These are phyloP conservation scores for Mycena vitilis DNA, from an alignment of 768 basidiomycete species.

Conservation along the genomic window DNA sequence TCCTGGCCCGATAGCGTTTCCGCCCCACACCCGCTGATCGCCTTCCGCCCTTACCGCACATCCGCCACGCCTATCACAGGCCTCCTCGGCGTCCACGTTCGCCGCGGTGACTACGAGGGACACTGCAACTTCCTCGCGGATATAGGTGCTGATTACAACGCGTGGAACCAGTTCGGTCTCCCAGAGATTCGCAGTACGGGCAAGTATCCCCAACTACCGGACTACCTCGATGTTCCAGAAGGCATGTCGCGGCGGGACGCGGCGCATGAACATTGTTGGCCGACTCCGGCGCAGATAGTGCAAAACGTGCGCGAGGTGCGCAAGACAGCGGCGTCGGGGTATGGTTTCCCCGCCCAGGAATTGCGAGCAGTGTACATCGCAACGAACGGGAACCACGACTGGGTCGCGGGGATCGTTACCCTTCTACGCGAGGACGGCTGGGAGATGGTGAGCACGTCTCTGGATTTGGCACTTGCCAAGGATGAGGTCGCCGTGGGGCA, in stretches of 20 bases:
- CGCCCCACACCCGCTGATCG: conserved; percentile 5
- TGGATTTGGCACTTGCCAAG: conserved; percentile 17
- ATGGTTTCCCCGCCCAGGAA: background rate
- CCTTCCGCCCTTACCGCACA: conserved; percentile 14
- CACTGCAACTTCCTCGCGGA: conserved; percentile 56
- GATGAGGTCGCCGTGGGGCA: conserved; percentile 23
- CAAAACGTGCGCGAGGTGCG: conserved; percentile 49
- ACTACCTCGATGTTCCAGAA: conserved; percentile 37
- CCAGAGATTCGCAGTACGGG: conserved; percentile 29
- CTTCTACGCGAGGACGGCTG: conserved; percentile 50
- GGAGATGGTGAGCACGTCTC: conserved; percentile 49
- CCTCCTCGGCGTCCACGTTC: conserved; percentile 60
- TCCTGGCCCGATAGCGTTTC: background rate
- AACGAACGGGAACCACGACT: conserved; percentile 56
- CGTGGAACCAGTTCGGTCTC: conserved; percentile 54
- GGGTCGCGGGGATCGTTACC: conserved; percentile 52
- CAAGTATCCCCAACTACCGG: conserved; percentile 49
- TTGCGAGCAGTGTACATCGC: conserved; percentile 57
- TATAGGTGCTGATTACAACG: conserved; percentile 50
- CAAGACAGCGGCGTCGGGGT: background rate
- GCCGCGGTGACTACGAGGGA: conserved; percentile 58
- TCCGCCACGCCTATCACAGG: conserved; percentile 44
- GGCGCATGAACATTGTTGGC: conserved; percentile 55
- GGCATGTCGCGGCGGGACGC: conserved; percentile 39
- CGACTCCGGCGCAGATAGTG: conserved; percentile 53